Evolutionary conservation across 805 yeast genomes (phyloP).

Genomic region (Cyberlindnera nakhonratchasimensis): DNA sequence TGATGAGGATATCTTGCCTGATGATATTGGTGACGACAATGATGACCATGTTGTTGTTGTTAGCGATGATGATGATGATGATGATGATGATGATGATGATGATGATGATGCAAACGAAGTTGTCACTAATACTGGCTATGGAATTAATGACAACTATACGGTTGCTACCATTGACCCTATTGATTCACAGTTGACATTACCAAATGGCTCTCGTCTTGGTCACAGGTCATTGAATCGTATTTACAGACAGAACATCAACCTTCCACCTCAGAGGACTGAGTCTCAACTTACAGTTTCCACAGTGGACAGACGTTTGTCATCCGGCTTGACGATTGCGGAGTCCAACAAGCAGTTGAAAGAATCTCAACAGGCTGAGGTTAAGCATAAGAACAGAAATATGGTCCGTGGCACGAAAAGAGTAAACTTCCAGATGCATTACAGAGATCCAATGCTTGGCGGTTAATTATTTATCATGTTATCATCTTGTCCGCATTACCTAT

Average conservation of each 20-base stretch:
- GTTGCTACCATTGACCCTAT: slow-evolving; percentile 43
- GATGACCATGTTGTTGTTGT: too few relatives aligned
- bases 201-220: slow-evolving; percentile 76
- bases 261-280: slow-evolving; percentile 47
- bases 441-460: slow-evolving; percentile 62
- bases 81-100: neutral
- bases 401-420: slow-evolving; percentile 60
- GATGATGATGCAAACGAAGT: slow-evolving; percentile 11
- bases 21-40: slow-evolving; percentile 30
- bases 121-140: slow-evolving; percentile 25
- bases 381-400: slow-evolving; percentile 37
- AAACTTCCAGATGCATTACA: slow-evolving; percentile 81
- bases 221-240: slow-evolving; percentile 74
- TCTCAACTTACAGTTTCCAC: slow-evolving; percentile 73
- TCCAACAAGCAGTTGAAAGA: slow-evolving; percentile 47
- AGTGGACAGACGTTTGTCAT: slow-evolving; percentile 61
- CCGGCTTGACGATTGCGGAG: slow-evolving; percentile 60
- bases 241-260: slow-evolving; percentile 60
- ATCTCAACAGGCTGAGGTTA: slow-evolving; percentile 41
- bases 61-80: neutral
- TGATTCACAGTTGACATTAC: slow-evolving; percentile 67
- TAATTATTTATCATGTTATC: slow-evolving; percentile 3
- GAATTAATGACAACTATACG: slow-evolving; percentile 32
- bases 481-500: neutral
- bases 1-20: too few relatives aligned